Evolutionary conservation across 225 moss, liverwort and hornwort species (phyloP).

Genomic region (Antitrichia curtipendula): DNA sequence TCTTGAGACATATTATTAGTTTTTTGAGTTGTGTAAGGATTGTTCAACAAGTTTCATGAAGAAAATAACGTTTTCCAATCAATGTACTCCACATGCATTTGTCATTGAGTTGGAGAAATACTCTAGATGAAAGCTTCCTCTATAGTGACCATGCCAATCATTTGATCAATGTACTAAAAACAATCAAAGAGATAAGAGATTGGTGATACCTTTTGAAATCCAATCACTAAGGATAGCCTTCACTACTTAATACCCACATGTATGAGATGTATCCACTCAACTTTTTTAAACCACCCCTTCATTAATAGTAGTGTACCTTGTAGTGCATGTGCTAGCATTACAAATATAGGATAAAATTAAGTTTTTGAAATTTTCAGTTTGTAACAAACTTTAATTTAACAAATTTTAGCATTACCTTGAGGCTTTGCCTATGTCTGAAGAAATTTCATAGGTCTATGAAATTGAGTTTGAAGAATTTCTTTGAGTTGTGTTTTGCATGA

Average conservation of each 20-base stretch:
- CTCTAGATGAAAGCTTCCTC: too few relatives aligned
- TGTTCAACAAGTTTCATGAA: rapidly evolving
- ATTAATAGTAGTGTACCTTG: rapidly evolving
- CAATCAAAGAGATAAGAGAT: background rate
- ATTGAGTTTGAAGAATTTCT: too few relatives aligned
- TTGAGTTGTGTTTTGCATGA: too few relatives aligned
- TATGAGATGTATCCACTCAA: background rate
- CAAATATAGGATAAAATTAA: background rate
- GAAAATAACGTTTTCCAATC: background rate
- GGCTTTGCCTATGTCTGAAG: too few relatives aligned
- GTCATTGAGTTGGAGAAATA: rapidly evolving
- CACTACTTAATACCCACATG: rapidly evolving
- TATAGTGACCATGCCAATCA: rapidly evolving
- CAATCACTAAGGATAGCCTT: rapidly evolving
- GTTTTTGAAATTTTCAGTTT: rapidly evolving
- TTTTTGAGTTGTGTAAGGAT: rapidly evolving
- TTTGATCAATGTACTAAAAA: background rate
- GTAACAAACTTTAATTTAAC: background rate
- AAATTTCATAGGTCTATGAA: too few relatives aligned
- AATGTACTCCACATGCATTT: too few relatives aligned
- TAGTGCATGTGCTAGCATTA: rapidly evolving
- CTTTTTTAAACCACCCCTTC: too few relatives aligned
- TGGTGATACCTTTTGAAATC: background rate
- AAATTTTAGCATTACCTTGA: too few relatives aligned
- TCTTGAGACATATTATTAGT: rapidly evolving